These are phyloP conservation scores for Moesziomyces antarcticus DNA, from an alignment of 1,284 basidiomycete genomes.

Conservation along the genomic window DNA sequence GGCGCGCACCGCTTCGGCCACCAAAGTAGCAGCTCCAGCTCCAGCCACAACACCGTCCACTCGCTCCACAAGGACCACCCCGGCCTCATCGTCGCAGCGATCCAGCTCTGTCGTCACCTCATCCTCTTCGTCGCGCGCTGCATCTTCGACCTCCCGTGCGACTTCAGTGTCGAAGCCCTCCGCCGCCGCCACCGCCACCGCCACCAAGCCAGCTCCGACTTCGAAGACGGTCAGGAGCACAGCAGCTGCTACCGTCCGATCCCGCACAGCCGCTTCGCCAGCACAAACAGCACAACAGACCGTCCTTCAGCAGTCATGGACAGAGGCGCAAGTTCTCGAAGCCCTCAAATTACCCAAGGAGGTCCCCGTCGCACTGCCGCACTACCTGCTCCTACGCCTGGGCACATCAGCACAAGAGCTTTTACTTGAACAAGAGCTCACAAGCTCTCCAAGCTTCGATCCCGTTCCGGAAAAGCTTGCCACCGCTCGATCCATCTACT, in stretches of 20 bases:
- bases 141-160: neutral
- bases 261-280: neutral
- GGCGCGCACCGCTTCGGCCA: neutral
- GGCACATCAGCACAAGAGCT: conserved; percentile 19
- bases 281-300: neutral
- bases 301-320: conserved; percentile 15
- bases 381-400: conserved; percentile 25
- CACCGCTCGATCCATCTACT: conserved; percentile 23
- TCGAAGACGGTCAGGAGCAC: neutral
- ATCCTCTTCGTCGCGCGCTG: conserved; percentile 12
- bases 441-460: conserved; percentile 3
- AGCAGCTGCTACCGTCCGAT: conserved; percentile 1
- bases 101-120: conserved; percentile 13
- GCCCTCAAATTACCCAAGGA: conserved; percentile 16
- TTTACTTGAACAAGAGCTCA: conserved; percentile 15
- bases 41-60: conserved; percentile 16
- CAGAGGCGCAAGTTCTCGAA: conserved; percentile 23
- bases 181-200: neutral
- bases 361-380: conserved; percentile 6
- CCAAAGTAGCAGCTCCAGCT: conserved; percentile 2
- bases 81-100: conserved; percentile 12
- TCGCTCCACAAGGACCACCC: conserved; percentile 11
- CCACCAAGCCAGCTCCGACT: neutral
- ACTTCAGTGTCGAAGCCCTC: conserved; percentile 8
- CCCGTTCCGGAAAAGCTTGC: conserved; percentile 9